Percentiles rank a stretch among this genome's conserved stretches.
Evolutionary conservation across 2,329 filamentous ascomycete species (phyloP).

Genomic region (Nigrospora osmanthi): DNA sequence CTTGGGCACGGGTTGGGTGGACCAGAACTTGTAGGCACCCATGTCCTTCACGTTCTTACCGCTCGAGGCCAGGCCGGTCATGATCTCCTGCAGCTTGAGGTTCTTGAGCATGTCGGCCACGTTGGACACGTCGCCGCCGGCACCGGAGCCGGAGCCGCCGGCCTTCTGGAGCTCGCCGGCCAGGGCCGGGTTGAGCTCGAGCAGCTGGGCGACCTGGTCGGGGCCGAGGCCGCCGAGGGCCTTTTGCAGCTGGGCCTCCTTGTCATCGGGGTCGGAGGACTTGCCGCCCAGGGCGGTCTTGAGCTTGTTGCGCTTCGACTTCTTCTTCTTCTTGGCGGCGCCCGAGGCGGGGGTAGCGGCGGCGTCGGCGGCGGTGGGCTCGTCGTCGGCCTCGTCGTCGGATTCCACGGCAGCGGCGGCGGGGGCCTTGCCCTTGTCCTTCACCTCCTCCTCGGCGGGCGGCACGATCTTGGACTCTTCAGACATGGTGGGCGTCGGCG

Average conservation of each 20-base stretch:
- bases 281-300: conserved; percentile 34
- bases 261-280: conserved; percentile 28
- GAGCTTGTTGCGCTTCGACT: conserved; percentile 56
- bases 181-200: conserved; percentile 65
- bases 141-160: conserved; percentile 22
- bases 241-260: conserved; percentile 26
- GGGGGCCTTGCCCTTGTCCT: conserved; percentile 35
- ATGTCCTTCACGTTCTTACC: conserved; percentile 94
- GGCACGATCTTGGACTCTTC: conserved; percentile 57
- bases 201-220: conserved; percentile 56
- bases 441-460: conserved; percentile 36
- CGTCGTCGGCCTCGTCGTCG: conserved; percentile 26
- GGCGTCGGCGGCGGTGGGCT: conserved; percentile 11
- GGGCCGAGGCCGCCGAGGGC: conserved; percentile 45
- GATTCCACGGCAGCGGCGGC: conserved; percentile 34
- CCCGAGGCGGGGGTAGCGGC: conserved; percentile 20
- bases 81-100: conserved; percentile 61
- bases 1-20: conserved; percentile 87
- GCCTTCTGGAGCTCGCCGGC: conserved; percentile 46
- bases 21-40: conserved; percentile 98
- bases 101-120: conserved; percentile 49
- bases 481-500: conserved; percentile 19
- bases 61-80: conserved; percentile 66
- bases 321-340: conserved; percentile 52
- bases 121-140: conserved; percentile 18